Evolutionary conservation across 2,329 filamentous ascomycete species (phyloP).

Genomic region (Talaromyces funiculosus): DNA sequence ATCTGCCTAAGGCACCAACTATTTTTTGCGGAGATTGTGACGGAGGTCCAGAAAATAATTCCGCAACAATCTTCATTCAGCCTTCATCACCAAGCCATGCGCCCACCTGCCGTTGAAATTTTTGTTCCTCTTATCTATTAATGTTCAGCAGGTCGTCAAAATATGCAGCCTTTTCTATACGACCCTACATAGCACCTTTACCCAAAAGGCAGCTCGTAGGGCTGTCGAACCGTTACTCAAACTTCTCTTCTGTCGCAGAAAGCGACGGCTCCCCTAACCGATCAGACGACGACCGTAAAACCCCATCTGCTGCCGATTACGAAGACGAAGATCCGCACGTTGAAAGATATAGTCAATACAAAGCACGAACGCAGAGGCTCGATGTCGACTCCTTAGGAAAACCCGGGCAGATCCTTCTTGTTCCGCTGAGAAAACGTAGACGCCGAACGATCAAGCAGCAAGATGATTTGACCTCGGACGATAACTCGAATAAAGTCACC

Average conservation of each 20-base stretch:
- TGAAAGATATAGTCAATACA: background rate
- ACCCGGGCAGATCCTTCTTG: conserved; percentile 34
- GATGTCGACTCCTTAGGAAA: conserved; percentile 31
- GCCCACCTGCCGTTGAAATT: background rate
- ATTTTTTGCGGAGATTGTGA: conserved; percentile 3
- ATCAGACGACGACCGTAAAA: background rate
- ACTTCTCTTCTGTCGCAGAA: conserved; percentile 6
- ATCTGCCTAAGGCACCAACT: conserved; percentile 4
- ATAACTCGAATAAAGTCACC: conserved; percentile 10
- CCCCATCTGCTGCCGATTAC: background rate
- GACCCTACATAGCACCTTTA: conserved; percentile 12
- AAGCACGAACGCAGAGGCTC: conserved; percentile 19
- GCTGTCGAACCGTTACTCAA: conserved; percentile 2
- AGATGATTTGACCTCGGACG: conserved; percentile 9
- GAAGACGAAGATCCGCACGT: background rate
- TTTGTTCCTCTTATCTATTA: background rate
- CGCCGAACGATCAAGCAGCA: conserved; percentile 11
- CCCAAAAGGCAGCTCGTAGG: conserved; percentile 6
- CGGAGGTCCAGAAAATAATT: background rate
- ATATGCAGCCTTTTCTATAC: conserved; percentile 11
- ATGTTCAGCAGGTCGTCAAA: conserved; percentile 13
- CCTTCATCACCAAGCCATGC: background rate
- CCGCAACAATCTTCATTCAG: background rate
- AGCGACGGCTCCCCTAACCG: background rate
- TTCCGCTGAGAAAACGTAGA: conserved; percentile 23